Conservation (phyloP, 495 filamentous ascomycete genomes). For the Achaetomiella virescens region DNA sequence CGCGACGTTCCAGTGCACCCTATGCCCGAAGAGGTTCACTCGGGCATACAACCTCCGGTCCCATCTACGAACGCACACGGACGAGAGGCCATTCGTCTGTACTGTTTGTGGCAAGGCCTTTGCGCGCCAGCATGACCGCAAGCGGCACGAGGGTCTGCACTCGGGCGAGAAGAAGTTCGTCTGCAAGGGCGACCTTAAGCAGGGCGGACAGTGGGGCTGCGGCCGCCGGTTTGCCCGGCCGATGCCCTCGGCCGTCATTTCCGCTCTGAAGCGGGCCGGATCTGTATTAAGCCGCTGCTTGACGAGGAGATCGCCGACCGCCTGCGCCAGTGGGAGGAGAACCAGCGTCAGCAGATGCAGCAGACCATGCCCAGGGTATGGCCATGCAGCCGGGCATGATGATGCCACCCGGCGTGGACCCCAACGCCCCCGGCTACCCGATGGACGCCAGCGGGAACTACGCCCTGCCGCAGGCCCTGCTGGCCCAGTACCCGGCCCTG, state of each 20-base stretch:
- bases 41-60: constrained; percentile 85
- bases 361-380: constrained; percentile 44
- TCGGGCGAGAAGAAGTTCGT: constrained; percentile 96
- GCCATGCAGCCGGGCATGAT: constrained; percentile 40
- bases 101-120: constrained; percentile 96
- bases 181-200: constrained; percentile 81
- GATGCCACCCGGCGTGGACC: constrained; percentile 37
- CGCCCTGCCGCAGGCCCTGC: constrained; percentile 74
- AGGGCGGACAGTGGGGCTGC: constrained; percentile 84
- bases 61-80: constrained; percentile 87
- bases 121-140: constrained; percentile 87
- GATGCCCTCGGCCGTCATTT: constrained; percentile 97
- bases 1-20: constrained; percentile 78
- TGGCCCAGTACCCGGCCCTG: constrained; percentile 87
- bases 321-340: constrained; percentile 59
- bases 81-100: constrained; percentile 90
- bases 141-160: constrained; percentile 85
- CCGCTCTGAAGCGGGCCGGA: constrained; percentile 86
- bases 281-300: constrained; percentile 91
- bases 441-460: constrained; percentile 55
- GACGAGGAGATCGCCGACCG: constrained; percentile 83
- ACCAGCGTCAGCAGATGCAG: constrained; percentile 60
- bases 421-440: constrained; percentile 36
- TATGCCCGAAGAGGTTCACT: constrained; percentile 85
- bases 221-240: constrained; percentile 89